These are phyloP conservation scores for Pseudocercospora pini-densiflorae DNA, from an alignment of 2,329 filamentous ascomycete species.

Conservation along the genomic window DNA sequence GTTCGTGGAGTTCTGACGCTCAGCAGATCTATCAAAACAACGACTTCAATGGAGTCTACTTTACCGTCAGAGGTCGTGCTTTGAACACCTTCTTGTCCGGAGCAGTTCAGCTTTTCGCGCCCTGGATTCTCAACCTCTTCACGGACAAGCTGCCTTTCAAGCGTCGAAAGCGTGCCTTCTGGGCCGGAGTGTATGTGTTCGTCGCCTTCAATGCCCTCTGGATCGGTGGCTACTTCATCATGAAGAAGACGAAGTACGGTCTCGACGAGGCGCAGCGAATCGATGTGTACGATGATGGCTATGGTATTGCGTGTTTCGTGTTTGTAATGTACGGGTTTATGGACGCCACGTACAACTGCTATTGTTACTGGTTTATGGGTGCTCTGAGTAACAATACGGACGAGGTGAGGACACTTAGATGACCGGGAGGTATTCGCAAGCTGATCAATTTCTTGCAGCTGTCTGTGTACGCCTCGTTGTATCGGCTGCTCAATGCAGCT, in stretches of 20 bases:
- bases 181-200: conserved; percentile 8
- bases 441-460: background rate
- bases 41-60: conserved; percentile 15
- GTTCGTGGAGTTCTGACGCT: background rate
- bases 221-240: conserved; percentile 13
- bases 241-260: conserved; percentile 8
- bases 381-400: conserved; percentile 13
- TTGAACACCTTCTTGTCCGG: conserved; percentile 14
- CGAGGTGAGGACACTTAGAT: background rate
- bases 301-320: conserved; percentile 9
- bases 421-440: background rate
- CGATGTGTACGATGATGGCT: conserved; percentile 10
- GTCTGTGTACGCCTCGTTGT: conserved; percentile 7
- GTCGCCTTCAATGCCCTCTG: conserved; percentile 14
- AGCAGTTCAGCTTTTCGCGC: conserved; percentile 10
- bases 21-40: conserved; percentile 12
- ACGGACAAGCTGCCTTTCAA: conserved; percentile 8
- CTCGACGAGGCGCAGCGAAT: conserved; percentile 2
- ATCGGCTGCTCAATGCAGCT: conserved; percentile 11
- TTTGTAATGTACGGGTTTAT: conserved; percentile 15
- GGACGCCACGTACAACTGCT: conserved; percentile 14
- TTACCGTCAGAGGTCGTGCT: conserved; percentile 13
- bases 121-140: conserved; percentile 13
- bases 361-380: conserved; percentile 16
- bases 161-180: conserved; percentile 9